These are phyloP conservation scores for Eragrostis tef DNA, from an alignment of 202 grass and related monocot species.

Conservation along the genomic window DNA sequence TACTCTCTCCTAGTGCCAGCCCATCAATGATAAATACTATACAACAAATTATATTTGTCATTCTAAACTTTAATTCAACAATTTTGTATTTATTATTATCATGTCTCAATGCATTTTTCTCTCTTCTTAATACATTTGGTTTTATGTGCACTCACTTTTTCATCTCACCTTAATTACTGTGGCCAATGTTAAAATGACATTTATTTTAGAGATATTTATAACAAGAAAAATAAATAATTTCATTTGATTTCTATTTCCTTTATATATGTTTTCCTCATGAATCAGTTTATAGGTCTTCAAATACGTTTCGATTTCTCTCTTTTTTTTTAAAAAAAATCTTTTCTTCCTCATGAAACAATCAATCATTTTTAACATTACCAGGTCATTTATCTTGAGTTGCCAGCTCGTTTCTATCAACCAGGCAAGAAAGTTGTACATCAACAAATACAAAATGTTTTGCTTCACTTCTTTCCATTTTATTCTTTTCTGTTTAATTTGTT, in stretches of 20 bases:
- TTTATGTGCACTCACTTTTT: no score
- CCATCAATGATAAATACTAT: background rate
- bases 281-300: no score
- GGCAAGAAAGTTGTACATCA: background rate
- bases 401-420: background rate
- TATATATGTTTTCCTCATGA: background rate
- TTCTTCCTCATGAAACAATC: background rate
- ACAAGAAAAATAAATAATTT: no score
- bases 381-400: background rate
- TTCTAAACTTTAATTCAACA: no score
- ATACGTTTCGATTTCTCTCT: background rate
- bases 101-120: no score
- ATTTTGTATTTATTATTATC: no score
- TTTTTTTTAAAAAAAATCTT: background rate
- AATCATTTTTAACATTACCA: background rate
- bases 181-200: no score
- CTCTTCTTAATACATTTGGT: no score
- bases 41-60: no score
- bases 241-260: no score
- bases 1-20: background rate
- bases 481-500: background rate
- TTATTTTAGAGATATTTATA: no score
- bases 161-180: no score
- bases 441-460: background rate
- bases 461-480: slow-evolving; percentile 24